Evolutionary conservation across 139 green algal species (phyloP).

Genomic region (Chara braunii): DNA sequence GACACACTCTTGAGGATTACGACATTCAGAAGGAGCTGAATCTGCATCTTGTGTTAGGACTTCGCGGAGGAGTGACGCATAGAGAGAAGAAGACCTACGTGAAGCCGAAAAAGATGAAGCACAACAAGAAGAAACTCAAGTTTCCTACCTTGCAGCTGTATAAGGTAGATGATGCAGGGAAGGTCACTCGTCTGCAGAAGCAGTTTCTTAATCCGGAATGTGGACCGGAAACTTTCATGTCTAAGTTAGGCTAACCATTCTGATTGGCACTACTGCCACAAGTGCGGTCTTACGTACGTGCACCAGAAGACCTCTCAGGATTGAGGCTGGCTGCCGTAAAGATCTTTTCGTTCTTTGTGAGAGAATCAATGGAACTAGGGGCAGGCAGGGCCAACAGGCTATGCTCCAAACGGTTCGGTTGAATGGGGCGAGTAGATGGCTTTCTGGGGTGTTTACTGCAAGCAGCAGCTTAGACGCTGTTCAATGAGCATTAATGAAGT

Average conservation of each 20-base stretch:
- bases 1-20: conserved; percentile 64
- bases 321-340: no score
- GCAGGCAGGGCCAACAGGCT: no score
- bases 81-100: conserved; percentile 99
- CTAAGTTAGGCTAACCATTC: conserved; percentile 95
- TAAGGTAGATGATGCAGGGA: conserved; percentile 93
- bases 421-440: no score
- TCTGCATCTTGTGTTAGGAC: conserved; percentile 50
- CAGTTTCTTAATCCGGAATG: conserved; percentile 78
- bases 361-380: no score
- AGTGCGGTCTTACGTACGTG: conserved; percentile 78
- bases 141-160: conserved; percentile 75
- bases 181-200: conserved; percentile 93
- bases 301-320: conserved; percentile 38
- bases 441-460: no score
- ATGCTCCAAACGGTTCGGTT: no score
- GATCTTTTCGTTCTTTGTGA: no score
- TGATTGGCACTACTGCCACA: conserved; percentile 94
- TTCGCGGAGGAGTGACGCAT: conserved; percentile 92
- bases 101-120: conserved; percentile 99
- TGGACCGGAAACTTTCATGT: conserved; percentile 96
- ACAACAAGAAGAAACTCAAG: conserved; percentile 99
- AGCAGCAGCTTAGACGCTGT: no score
- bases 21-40: conserved; percentile 85
- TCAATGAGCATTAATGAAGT: no score